Conservation (phyloP, 2,329 filamentous ascomycete species). For the Clonostachys chloroleuca region DNA sequence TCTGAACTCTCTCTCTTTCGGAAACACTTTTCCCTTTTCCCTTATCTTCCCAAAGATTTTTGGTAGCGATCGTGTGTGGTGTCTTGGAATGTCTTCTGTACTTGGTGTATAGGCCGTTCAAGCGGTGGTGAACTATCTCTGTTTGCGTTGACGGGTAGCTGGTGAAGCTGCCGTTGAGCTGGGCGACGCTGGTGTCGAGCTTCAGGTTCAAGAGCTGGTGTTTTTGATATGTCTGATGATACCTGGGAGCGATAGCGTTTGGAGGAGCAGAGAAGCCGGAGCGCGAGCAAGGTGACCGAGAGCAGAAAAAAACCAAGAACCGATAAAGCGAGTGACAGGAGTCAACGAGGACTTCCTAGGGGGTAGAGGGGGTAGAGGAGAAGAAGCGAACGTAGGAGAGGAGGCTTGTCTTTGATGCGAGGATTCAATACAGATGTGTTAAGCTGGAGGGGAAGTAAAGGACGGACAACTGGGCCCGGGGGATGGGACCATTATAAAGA, state of each 20-base stretch:
- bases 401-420: slow-evolving; percentile 15
- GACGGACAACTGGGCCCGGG: slow-evolving; percentile 3
- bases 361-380: slow-evolving; percentile 28
- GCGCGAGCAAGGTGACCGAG: background rate
- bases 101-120: slow-evolving; percentile 2
- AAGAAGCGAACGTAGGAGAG: slow-evolving; percentile 43
- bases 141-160: too few relatives aligned
- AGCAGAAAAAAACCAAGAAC: slow-evolving; percentile 25
- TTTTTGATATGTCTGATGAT: too few relatives aligned
- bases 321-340: slow-evolving; percentile 70
- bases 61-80: slow-evolving; percentile 28
- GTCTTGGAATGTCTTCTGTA: slow-evolving; percentile 8
- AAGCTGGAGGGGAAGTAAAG: slow-evolving; percentile 6
- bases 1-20: slow-evolving; percentile 1
- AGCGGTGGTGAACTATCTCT: too few relatives aligned
- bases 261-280: background rate
- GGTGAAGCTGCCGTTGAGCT: too few relatives aligned
- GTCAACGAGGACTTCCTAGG: slow-evolving; percentile 69
- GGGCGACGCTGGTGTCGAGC: too few relatives aligned
- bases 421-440: slow-evolving; percentile 2
- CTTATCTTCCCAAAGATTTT: slow-evolving; percentile 5
- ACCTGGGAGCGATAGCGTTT: too few relatives aligned
- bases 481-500: background rate
- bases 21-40: background rate
- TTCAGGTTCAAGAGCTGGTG: too few relatives aligned